Base-by-base conservation (phyloP, 2,329 filamentous ascomycete species). In the Aphanocladium album region DNA sequence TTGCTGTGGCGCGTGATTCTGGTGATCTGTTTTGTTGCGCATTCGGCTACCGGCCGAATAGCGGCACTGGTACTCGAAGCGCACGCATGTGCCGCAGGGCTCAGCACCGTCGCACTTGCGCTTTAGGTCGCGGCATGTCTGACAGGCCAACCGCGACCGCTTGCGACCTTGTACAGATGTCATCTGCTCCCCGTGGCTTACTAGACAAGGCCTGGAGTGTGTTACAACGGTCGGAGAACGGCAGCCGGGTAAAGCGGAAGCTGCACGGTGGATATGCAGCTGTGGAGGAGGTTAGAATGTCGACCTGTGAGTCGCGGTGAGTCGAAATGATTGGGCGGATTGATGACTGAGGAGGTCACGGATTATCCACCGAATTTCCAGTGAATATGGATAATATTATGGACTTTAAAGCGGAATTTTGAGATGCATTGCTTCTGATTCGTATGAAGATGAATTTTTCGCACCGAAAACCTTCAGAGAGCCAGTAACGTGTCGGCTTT, bases 41-140 rank as follows among this genome's bases (percentile, higher is more conserved):
- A 46, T 65, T 17, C 53, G 30, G 33, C 62, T 35, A 21, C 62
- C 30, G 14, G 51, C 71, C 55, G 68, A 70, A 67, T 82, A 84
- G 60, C 72, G 73, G 66, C 82, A 84, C 17, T 80, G 77, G 60
- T 82, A 81, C 43, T 82, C 81, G 62, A 80, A 82, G 35, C 80
- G 76, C 0, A 76, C 71, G 67, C 83, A 85, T 37, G 80, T 81
- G 52, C 74, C 75, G 66, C 83, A 85, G 0, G 83, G 83, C 45
- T 76, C 71, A 6, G 71, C 72, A 14, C 82, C 81, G 63, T 84
- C 79, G 64, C 83, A 85, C 70, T 82, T 81, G 50, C 83, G 76
- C 68, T 85, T 85, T 53, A 82, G 77, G 14, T 82, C 75, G 39
- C 83, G 76, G 60, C 83, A 85, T 19, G 80, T 77, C 60, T 79